Evolutionary conservation across 768 basidiomycete species (phyloP).

Genomic region (Pleurotus platypus): DNA sequence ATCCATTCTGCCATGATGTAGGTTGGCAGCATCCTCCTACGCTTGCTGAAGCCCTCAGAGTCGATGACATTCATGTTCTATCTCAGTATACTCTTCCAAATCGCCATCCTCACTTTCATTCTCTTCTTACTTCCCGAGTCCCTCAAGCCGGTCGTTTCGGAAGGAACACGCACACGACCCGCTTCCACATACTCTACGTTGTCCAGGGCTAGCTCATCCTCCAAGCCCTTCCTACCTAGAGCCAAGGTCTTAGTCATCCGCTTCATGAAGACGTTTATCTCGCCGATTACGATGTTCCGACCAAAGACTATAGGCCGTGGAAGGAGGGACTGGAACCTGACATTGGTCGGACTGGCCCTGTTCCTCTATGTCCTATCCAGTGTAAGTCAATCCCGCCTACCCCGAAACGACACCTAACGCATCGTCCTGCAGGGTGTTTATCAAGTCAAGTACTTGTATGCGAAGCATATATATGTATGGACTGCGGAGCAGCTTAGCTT

Average conservation of each 20-base stretch:
- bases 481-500: conserved; percentile 62
- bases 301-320: conserved; percentile 41
- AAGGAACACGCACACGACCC: conserved; percentile 13
- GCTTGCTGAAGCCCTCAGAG: conserved; percentile 38
- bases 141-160: conserved; percentile 22
- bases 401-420: not conserved
- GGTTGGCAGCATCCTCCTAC: conserved; percentile 52
- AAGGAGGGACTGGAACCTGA: conserved; percentile 71
- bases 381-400: conserved; percentile 35
- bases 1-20: conserved; percentile 10
- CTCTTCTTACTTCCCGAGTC: conserved; percentile 55
- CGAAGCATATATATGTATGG: conserved; percentile 70
- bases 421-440: conserved; percentile 50
- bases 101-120: conserved; percentile 34
- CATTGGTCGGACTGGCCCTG: conserved; percentile 58
- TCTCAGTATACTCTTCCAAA: conserved; percentile 35
- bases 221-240: not conserved
- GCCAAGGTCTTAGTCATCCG: conserved; percentile 24
- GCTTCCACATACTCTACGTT: conserved; percentile 10
- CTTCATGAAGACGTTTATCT: conserved; percentile 26
- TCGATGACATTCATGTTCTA: conserved; percentile 49
- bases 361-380: conserved; percentile 64
- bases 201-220: conserved; percentile 17
- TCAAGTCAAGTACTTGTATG: conserved; percentile 77
- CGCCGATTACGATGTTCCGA: conserved; percentile 67